Conservation (phyloP, 2,329 filamentous ascomycete genomes). For the Pyricularia sp. region DNA sequence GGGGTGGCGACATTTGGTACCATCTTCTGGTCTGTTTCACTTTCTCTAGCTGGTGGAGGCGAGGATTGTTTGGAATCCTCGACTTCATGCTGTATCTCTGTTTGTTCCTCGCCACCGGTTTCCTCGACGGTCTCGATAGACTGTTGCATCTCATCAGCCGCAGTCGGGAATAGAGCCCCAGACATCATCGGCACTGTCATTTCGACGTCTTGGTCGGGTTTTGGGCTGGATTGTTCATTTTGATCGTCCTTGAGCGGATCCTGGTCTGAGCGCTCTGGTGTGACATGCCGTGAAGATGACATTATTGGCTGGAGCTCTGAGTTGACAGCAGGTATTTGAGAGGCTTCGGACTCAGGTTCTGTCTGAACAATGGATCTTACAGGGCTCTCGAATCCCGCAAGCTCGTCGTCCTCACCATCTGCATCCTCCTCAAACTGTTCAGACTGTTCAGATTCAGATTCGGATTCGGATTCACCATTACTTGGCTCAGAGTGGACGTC, state of each 20-base stretch:
- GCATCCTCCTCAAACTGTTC: constrained; percentile 6
- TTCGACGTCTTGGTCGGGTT: not conserved
- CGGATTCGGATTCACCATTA: not conserved
- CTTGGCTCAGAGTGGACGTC: constrained; percentile 1
- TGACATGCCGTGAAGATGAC: not conserved
- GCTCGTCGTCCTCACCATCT: constrained; percentile 3
- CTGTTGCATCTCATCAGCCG: not conserved
- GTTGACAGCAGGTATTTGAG: not conserved
- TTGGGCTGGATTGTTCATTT: not conserved
- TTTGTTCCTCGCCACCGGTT: not conserved
- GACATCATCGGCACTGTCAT: not conserved
- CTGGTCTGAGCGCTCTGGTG: not conserved
- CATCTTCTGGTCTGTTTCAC: not conserved
- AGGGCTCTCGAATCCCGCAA: not conserved
- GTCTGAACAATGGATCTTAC: not conserved
- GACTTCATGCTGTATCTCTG: not conserved
- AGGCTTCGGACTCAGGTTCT: not conserved
- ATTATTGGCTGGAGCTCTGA: not conserved
- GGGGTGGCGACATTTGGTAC: not conserved
- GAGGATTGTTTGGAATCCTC: not conserved
- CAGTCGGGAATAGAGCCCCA: not conserved
- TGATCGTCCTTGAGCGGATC: not conserved
- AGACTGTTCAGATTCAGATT: not conserved
- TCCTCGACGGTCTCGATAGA: not conserved
- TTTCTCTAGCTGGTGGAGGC: not conserved